Percentiles rank a stretch among this genome's conserved stretches.
Conservation (phyloP, 176 grass and related monocot genomes). For the Carex scoparia region DNA sequence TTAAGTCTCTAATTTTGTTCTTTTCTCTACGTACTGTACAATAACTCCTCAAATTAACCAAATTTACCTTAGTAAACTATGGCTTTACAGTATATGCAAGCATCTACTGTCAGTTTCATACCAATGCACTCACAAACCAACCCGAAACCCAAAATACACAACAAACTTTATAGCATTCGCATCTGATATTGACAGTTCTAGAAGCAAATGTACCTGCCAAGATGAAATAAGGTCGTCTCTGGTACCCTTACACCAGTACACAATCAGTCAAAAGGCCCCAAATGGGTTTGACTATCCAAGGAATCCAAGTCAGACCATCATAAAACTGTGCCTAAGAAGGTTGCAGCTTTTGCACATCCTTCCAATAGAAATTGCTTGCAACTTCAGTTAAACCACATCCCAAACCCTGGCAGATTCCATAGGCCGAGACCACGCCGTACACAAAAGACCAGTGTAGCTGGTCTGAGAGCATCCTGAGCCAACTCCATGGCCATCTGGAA, state of each 20-base stretch:
- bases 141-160: not conserved
- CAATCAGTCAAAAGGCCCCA: slow-evolving; percentile 88
- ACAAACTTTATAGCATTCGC: not conserved
- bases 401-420: slow-evolving; percentile 76
- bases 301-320: slow-evolving; percentile 51
- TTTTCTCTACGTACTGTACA: not conserved
- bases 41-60: not conserved
- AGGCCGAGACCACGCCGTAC: slow-evolving; percentile 56
- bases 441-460: slow-evolving; percentile 93
- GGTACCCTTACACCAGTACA: slow-evolving; percentile 58
- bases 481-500: slow-evolving; percentile 23
- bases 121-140: not conserved
- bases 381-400: slow-evolving; percentile 53
- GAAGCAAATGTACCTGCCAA: slow-evolving; percentile 44
- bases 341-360: slow-evolving; percentile 78
- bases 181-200: not conserved
- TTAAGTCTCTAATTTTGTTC: not conserved
- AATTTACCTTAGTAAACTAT: not conserved
- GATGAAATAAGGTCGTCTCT: slow-evolving; percentile 75
- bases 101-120: not conserved
- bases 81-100: not conserved
- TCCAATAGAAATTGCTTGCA: slow-evolving; percentile 79
- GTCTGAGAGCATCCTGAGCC: slow-evolving; percentile 43
- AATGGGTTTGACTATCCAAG: slow-evolving; percentile 78
- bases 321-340: slow-evolving; percentile 81